These are phyloP conservation scores for Prunus davidiana DNA, from an alignment of 306 rosid species.

Conservation along the genomic window DNA sequence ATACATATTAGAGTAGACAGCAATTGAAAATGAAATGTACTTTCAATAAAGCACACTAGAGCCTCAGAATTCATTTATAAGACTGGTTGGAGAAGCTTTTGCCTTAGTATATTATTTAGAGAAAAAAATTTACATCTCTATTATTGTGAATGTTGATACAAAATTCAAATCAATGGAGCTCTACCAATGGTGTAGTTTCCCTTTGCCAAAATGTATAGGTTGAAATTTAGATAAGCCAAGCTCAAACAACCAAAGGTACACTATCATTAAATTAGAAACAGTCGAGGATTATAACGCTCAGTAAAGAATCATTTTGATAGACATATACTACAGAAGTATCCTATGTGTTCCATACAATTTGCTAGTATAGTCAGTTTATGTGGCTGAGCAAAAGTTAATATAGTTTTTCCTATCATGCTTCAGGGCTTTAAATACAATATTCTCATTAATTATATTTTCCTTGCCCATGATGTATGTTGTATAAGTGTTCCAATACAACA, in stretches of 20 bases:
- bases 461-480: neutral
- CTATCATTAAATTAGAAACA: too few relatives aligned
- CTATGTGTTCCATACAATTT: neutral
- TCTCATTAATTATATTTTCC: too few relatives aligned
- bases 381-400: neutral
- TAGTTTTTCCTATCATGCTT: neutral
- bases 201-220: too few relatives aligned
- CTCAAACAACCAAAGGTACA: fast-evolving
- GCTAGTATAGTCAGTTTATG: neutral
- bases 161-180: too few relatives aligned
- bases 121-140: neutral
- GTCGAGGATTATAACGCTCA: too few relatives aligned
- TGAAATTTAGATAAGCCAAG: too few relatives aligned
- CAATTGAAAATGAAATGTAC: neutral
- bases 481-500: neutral
- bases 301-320: neutral
- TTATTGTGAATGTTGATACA: too few relatives aligned
- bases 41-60: neutral
- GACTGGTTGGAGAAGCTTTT: neutral
- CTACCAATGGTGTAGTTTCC: too few relatives aligned
- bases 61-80: neutral
- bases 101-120: neutral
- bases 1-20: neutral
- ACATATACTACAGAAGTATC: neutral
- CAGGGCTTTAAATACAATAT: too few relatives aligned